A percentile compares a stretch with the other conserved stretches of the same genome.
Conservation (phyloP, 768 basidiomycete species). For the Tulasnella sp. region DNA sequence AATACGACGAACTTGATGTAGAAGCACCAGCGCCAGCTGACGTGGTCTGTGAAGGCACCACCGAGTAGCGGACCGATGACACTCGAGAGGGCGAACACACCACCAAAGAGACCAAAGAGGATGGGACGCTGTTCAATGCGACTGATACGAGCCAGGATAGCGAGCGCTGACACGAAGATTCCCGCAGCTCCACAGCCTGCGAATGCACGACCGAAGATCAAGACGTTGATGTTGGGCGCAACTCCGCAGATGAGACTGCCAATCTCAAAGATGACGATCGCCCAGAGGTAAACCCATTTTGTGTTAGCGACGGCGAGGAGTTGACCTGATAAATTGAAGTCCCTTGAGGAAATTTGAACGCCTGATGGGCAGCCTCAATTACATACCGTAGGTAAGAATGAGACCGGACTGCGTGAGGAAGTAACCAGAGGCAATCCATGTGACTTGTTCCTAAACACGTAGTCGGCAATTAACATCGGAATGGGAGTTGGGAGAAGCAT, state of each 20-base stretch:
- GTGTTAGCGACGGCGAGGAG: slow-evolving; percentile 21
- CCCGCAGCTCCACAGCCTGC: slow-evolving; percentile 40
- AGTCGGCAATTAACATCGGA: no score
- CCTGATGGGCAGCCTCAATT: no score
- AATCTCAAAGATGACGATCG: slow-evolving; percentile 33
- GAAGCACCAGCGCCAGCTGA: slow-evolving; percentile 34
- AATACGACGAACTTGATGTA: slow-evolving; percentile 15
- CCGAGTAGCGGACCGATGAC: slow-evolving; percentile 23
- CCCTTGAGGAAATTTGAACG: no score
- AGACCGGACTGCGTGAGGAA: slow-evolving; percentile 18
- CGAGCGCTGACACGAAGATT: slow-evolving; percentile 21
- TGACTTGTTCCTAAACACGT: slow-evolving; percentile 2
- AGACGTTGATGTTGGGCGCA: slow-evolving; percentile 21
- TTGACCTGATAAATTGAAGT: slow-evolving; percentile 3
- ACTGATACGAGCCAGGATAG: slow-evolving; percentile 25
- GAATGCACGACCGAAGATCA: slow-evolving; percentile 38
- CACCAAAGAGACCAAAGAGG: slow-evolving; percentile 35
- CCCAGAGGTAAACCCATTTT: slow-evolving; percentile 25
- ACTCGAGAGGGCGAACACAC: slow-evolving; percentile 25
- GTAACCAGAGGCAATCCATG: slow-evolving; percentile 19
- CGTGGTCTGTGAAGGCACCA: slow-evolving; percentile 29
- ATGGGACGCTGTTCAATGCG: slow-evolving; percentile 23
- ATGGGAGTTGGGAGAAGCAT: no score
- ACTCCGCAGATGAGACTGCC: slow-evolving; percentile 37
- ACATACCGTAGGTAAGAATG: slow-evolving; percentile 18